Percentiles rank a stretch among this genome's conserved stretches.
Conservation (phyloP, 169 alveolate genomes). For the Theileria parva region DNA sequence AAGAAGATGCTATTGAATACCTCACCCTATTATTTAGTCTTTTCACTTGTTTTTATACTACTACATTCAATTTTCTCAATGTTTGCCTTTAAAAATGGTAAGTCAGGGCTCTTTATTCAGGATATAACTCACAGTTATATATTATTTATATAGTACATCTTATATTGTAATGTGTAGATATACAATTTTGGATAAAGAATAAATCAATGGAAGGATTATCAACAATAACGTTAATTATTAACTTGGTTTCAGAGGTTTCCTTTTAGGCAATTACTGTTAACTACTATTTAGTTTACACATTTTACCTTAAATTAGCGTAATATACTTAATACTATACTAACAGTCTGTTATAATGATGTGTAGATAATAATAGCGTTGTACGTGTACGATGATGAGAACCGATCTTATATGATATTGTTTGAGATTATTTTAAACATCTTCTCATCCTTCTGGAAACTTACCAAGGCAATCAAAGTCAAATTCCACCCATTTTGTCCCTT, state of each 20-base stretch:
- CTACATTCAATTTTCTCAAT: conserved; percentile 86
- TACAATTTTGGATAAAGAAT: conserved; percentile 92
- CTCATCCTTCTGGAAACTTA: conserved; percentile 91
- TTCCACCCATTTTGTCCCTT: conserved; percentile 83
- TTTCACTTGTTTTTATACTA: conserved; percentile 81
- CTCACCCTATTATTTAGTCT: conserved; percentile 80
- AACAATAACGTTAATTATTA: conserved; percentile 86
- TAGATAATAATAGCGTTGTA: conserved; percentile 88
- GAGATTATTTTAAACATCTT: conserved; percentile 88
- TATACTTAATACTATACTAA: neutral
- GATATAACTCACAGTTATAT: too few species aligned
- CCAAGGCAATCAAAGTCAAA: conserved; percentile 88
- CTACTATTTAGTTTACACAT: too few species aligned
- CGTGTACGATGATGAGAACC: conserved; percentile 89
- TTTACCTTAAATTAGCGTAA: too few species aligned
- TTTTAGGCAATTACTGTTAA: neutral
- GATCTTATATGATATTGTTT: conserved; percentile 88
- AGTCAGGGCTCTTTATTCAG: neutral
- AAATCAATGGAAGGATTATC: conserved; percentile 95
- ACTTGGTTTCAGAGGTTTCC: conserved; percentile 80
- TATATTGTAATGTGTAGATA: conserved; percentile 64
- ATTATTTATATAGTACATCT: too few species aligned
- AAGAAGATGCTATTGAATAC: conserved; percentile 85
- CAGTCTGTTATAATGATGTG: neutral
- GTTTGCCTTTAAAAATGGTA: conserved; percentile 90